Conservation (phyloP, 345 rosid species). For the Salix suchowensis region DNA sequence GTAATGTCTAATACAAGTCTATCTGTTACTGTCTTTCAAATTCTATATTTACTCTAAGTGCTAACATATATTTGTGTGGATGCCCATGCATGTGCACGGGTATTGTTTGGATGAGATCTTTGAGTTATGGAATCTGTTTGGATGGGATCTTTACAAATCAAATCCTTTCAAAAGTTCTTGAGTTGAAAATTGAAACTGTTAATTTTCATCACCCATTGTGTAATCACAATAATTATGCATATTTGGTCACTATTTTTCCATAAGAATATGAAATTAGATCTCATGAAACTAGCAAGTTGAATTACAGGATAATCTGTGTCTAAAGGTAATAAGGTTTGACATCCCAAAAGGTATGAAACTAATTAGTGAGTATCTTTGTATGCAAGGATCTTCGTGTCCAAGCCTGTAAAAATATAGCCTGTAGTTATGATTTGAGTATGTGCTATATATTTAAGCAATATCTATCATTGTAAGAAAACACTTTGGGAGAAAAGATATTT, state of each 20-base stretch:
- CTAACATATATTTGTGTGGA: background rate
- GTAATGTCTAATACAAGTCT: conserved; percentile 29
- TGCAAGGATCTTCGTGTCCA: no score
- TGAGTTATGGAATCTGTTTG: background rate
- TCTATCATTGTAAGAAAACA: background rate
- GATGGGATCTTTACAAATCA: background rate
- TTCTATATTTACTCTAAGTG: background rate
- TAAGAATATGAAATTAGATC: background rate
- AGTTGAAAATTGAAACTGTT: background rate
- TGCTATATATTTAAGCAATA: background rate
- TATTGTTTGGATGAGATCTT: background rate
- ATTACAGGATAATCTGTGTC: background rate
- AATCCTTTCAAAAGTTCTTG: background rate
- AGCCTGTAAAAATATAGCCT: background rate
- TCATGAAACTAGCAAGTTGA: background rate
- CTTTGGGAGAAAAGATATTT: background rate
- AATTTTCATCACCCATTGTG: background rate
- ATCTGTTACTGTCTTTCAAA: background rate
- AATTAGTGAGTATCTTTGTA: no score
- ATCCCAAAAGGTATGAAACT: no score
- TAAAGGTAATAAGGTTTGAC: no score
- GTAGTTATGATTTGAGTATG: background rate
- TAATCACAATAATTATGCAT: background rate
- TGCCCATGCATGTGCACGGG: background rate
- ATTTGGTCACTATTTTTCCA: background rate